Base-by-base conservation (phyloP, 345 rosid genomes). In the Populus simonii region DNA sequence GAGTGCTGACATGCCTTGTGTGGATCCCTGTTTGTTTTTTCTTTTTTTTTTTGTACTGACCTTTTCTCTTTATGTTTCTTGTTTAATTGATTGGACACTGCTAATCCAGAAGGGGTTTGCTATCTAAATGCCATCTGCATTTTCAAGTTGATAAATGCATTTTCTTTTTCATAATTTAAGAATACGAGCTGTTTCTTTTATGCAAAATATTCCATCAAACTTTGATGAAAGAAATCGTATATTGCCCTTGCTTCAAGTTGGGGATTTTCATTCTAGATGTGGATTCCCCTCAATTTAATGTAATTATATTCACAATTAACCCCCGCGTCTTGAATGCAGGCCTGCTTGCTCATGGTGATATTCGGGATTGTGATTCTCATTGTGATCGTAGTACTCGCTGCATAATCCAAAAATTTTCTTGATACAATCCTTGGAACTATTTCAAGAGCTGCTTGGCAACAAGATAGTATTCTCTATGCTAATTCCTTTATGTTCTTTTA, bases 341-440 rank as follows among this genome's bases (percentile, higher is more conserved):
- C 90, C 55, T 94, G 98, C 81, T 87, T 94, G 90, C 91, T 94
- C 66, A 78, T 93, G 92, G 95, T 94, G 87, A 94, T 94, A 78
- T 94, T 93, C 18, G 95, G 95, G 75, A 89, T 92, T 11, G 90
- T 88, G 83, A 89, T 94, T 57, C 93, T 93, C 86, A 92, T 92
- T 7, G 90, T 94, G 84, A 82, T 93, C 70, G 78, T 93, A 83
- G 90, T 94, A 59, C 87, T 94, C 2, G 89, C 87, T 15, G 96
- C 93, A 66, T 94, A 82, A 90, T 74, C 39, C 72, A 41, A 39
- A 22, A 65, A 1, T 29, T 59, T 9, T 65, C 49, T 22, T n/a
- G 51, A 68, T 74, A 49, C 22, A 47, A 51, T 43, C 16, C 16
- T 8, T 25, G 43, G 43, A 51, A 47, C 39, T 36, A 36, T 38